Evolutionary conservation across 352 stramenopile species (phyloP).

Genomic region (Phytophthora pseudosyringae): DNA sequence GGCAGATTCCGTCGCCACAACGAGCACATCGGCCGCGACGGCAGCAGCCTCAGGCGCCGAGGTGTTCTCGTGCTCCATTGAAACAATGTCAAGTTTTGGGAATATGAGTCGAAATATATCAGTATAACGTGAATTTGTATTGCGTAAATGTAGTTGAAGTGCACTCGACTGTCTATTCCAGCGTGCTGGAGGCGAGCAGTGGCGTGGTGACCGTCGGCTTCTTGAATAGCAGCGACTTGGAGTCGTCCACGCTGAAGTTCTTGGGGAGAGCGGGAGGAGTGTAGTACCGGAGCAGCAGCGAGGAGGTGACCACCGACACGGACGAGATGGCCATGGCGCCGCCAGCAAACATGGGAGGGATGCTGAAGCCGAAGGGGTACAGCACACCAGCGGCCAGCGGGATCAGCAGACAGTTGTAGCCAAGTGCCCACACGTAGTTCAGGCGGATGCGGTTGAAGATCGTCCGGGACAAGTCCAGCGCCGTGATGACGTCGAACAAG

Average conservation of each 20-base stretch:
- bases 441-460: conserved; percentile 97
- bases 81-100: conserved; percentile 12
- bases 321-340: conserved; percentile 97
- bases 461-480: conserved; percentile 95
- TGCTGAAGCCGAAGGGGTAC: conserved; percentile 93
- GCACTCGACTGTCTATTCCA: conserved; percentile 45
- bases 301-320: conserved; percentile 96
- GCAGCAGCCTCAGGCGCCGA: neutral
- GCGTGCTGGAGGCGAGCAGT: conserved; percentile 73
- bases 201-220: conserved; percentile 78
- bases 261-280: conserved; percentile 69
- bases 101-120: conserved; percentile 2
- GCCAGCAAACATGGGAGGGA: conserved; percentile 96
- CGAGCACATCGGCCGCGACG: neutral
- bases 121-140: conserved; percentile 16
- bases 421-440: conserved; percentile 98
- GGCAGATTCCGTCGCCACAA: neutral
- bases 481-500: conserved; percentile 95
- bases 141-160: conserved; percentile 19
- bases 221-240: conserved; percentile 85
- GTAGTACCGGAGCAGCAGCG: conserved; percentile 94
- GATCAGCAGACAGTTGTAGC: conserved; percentile 98
- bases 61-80: conserved; percentile 23
- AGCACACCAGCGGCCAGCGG: conserved; percentile 97
- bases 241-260: conserved; percentile 63